Conservation (phyloP, 768 basidiomycete species). For the Xerocomellus amylosporus region DNA sequence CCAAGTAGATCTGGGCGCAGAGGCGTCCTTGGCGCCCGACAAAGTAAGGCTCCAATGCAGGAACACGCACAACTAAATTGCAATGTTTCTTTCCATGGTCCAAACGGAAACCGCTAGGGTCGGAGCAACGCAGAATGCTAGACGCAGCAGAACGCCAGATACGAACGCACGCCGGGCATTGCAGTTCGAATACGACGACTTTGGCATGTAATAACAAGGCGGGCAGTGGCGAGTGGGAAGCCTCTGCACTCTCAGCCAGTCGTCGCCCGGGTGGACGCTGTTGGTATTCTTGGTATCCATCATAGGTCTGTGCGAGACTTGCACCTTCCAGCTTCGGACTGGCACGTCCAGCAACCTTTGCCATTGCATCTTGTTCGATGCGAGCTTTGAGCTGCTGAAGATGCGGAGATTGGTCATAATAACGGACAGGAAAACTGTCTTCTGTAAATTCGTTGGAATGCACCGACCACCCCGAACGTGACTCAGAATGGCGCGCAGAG, state of each 20-base stretch:
- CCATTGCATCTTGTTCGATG: constrained; percentile 28
- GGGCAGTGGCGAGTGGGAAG: constrained; percentile 39
- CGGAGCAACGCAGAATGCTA: neutral
- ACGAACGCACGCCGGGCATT: constrained; percentile 32
- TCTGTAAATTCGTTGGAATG: constrained; percentile 24
- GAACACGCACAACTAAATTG: too few species aligned
- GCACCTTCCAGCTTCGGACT: constrained; percentile 5
- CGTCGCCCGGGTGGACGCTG: neutral
- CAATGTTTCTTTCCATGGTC: too few species aligned
- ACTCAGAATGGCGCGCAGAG: constrained; percentile 22
- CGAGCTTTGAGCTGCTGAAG: constrained; percentile 25
- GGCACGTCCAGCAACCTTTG: constrained; percentile 9
- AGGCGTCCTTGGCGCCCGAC: too few species aligned
- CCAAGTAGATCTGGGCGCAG: too few species aligned
- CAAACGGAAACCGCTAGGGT: too few species aligned
- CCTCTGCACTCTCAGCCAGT: neutral
- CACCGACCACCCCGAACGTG: constrained; percentile 25
- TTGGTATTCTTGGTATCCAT: neutral
- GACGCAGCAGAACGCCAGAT: constrained; percentile 40
- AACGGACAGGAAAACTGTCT: constrained; percentile 34
- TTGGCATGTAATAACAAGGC: constrained; percentile 24
- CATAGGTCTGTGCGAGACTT: neutral
- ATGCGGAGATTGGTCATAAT: constrained; percentile 21
- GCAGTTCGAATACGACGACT: constrained; percentile 39
- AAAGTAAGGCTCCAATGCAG: too few species aligned